Evolutionary conservation across 305 asterid genomes (phyloP), one percentile per base, ranked within the genome.

Genomic region (Stenogyne calaminthoides): DNA sequence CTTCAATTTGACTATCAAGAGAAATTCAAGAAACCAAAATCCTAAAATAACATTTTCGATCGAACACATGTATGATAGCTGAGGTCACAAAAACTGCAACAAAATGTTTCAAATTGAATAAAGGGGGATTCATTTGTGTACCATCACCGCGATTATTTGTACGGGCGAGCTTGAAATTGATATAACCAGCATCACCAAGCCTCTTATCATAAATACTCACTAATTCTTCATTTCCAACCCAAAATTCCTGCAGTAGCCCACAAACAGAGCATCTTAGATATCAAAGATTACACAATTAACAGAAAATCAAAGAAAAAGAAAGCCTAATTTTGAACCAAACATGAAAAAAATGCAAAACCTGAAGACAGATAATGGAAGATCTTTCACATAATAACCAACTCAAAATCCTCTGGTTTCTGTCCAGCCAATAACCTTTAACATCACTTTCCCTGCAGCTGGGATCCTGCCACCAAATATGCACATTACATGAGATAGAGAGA

Each of bases 121-220:
- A 6, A 76, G 14, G 64, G 16, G 20, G 73, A 65, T 18, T 32
- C 16, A 54, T 14, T 44, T 3, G 37, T 70, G 32, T 86, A 92
- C 98, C 99, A 77, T 95, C 99, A 1, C 99, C 99, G 1, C 99
- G 99, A 71, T 92, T 92, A 79, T 91, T 95, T 8, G 99, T 95
- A 61, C 99, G 84, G 8, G 95, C 99, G 71, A 95, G 96, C 85
- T 92, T 95, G 84, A 87, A 88, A 82, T 67, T 84, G 77, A 81
- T 75, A 76, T 95, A 95, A 47, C 99, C 98, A 66, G 98, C 99
- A 84, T 90, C 98, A 52, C 90, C 96, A 59, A 92, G 98, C 86
- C 97, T 92, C 86, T 88, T 90, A 73, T 92, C 91, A 63, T 95
- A 95, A 34, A 94, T 83, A 77, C 75, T 83, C 61, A 94, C 98